A percentile compares a stretch with the other conserved stretches of the same genome.
Conservation (phyloP, 192 early-diverging fungal species). For the Coemansia sp. region DNA sequence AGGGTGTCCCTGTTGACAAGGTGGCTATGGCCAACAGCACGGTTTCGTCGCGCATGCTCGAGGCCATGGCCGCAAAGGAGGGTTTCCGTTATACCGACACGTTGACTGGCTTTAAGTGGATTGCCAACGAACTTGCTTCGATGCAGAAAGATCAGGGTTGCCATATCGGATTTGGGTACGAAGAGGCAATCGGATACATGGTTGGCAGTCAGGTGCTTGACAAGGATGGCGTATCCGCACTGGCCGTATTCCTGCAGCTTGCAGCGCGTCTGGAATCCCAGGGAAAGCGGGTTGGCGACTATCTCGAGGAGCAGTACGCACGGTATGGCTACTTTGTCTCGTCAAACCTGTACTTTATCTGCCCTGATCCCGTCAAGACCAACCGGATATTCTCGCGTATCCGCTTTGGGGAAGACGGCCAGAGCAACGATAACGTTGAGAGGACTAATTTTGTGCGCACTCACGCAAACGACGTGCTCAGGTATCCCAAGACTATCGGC, state of each 20-base stretch:
- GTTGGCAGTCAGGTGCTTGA: conserved; percentile 73
- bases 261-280: conserved; percentile 63
- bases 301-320: conserved; percentile 71
- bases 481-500: conserved; percentile 72
- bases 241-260: conserved; percentile 76
- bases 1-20: conserved; percentile 54
- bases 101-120: conserved; percentile 95
- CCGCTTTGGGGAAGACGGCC: conserved; percentile 61
- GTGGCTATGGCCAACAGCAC: conserved; percentile 82
- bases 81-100: conserved; percentile 87
- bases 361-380: conserved; percentile 70
- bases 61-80: conserved; percentile 65
- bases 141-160: conserved; percentile 61
- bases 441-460: conserved; percentile 20
- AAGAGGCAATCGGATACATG: conserved; percentile 95
- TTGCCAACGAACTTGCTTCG: conserved; percentile 77
- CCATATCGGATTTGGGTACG: conserved; percentile 79
- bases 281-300: conserved; percentile 60
- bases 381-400: conserved; percentile 75
- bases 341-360: conserved; percentile 86
- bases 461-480: conserved; percentile 43
- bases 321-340: conserved; percentile 83
- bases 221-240: conserved; percentile 90
- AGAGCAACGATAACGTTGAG: conserved; percentile 4
- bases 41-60: conserved; percentile 85